Evolutionary conservation across 2,329 filamentous ascomycete genomes (phyloP), one percentile per base, ranked within the genome.

Genomic region (Colletotrichum graminicola): DNA sequence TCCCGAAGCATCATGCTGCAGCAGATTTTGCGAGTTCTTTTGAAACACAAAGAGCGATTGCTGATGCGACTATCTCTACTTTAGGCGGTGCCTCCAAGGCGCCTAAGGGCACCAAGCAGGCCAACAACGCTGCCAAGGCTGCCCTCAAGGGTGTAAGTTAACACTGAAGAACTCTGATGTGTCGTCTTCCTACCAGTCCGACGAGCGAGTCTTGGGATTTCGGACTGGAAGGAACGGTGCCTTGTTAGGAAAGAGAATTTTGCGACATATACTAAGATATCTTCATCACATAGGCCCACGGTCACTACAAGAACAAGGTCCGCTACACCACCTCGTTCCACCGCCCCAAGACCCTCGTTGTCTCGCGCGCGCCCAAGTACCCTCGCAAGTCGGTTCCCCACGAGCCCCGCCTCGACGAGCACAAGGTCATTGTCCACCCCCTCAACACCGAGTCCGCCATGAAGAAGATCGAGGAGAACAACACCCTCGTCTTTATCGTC

Each of bases 391-490:
- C 94, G 78, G 91, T 99, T 83, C 92, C 93, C 80, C 92, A 95
- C 84, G 90, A 90, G 83, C 92, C 95, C 79, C 93, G 94, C 80
- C 93, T 99, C 81, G 96, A 99, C 87, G 93, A 95, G 88, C 93
- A 95, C 91, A 98, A 97, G 92, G 90, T 98, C 84, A 93, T 99
- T 85, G 89, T 98, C 82, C 94, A 98, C 91, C 96, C 96, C 77
- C 91, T 99, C 83, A 99, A 99, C 92, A 99, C 96, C 74, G 96
- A 99, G 93, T 96, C 93, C 82, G 96, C 97, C 82, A 98, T 99
- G 95, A 99, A 99, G 94, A 98, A 98, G 93, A 98, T 99, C 80
- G 96, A 99, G 90, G 96, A 99, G 93, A 95, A 99, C 92, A 99
- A 99, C 91, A 99, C 96, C 78, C 91, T 99, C 64, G 94, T 97